A percentile compares a stretch with the other conserved stretches of the same genome.
Conservation (phyloP, 2,329 filamentous ascomycete genomes). For the Bipolaris cookei region DNA sequence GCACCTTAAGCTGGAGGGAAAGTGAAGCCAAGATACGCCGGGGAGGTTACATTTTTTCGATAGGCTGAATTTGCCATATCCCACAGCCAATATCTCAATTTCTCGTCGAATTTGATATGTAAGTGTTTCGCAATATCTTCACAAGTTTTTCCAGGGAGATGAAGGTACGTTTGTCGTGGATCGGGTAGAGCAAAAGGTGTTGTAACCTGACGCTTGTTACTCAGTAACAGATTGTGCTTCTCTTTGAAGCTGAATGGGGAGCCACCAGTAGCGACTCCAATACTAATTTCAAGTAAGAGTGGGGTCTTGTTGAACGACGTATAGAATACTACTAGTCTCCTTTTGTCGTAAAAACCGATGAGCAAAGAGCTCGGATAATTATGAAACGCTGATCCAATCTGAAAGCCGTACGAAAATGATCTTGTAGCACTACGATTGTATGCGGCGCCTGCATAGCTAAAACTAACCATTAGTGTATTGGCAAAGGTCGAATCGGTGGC, state of each 20-base stretch:
- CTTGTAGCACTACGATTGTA: not conserved
- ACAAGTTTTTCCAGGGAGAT: constrained; percentile 37
- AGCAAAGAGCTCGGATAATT: constrained; percentile 37
- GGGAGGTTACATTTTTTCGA: constrained; percentile 50
- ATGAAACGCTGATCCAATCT: constrained; percentile 2
- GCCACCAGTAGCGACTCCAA: constrained; percentile 51
- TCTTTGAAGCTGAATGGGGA: constrained; percentile 40
- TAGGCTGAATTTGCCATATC: constrained; percentile 40
- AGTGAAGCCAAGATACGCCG: constrained; percentile 51
- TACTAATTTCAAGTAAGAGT: constrained; percentile 50
- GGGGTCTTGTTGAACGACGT: constrained; percentile 28
- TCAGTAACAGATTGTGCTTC: constrained; percentile 23
- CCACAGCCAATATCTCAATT: constrained; percentile 37
- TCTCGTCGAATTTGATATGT: constrained; percentile 31
- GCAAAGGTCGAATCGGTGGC: constrained; percentile 1
- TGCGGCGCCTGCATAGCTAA: not conserved
- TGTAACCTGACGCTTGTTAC: constrained; percentile 1
- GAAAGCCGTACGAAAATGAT: not conserved
- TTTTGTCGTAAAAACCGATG: constrained; percentile 48
- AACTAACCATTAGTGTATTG: not conserved
- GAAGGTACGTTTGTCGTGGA: constrained; percentile 34
- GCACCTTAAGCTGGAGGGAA: constrained; percentile 39
- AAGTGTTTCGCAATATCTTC: constrained; percentile 33
- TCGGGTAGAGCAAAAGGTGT: constrained; percentile 17
- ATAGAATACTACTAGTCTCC: constrained; percentile 36